These are phyloP conservation scores for Ophiostoma himal-ulmi DNA, from an alignment of 2,329 filamentous ascomycete genomes.

Conservation along the genomic window DNA sequence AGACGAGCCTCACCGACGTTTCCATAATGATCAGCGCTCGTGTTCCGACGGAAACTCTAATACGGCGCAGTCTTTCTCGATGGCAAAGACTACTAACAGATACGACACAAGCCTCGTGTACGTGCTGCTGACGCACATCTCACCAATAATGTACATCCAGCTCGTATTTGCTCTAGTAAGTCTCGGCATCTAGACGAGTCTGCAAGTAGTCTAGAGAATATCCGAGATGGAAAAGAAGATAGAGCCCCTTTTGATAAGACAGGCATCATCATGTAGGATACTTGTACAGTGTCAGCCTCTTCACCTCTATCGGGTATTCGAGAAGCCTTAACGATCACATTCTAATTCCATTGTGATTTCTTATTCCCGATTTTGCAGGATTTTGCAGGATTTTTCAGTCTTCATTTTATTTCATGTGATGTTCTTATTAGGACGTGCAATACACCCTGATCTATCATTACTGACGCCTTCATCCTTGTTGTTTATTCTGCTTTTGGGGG, in stretches of 20 bases:
- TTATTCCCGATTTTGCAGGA: not conserved
- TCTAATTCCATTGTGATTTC: no score
- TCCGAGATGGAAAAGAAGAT: no score
- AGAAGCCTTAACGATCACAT: no score
- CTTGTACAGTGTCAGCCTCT: no score
- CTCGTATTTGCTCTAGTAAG: not conserved
- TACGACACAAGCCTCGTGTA: slow-evolving; percentile 9
- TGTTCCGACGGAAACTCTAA: slow-evolving; percentile 1
- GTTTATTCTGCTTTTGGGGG: not conserved
- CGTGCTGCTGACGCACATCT: not conserved
- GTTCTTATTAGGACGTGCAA: slow-evolving; percentile 1
- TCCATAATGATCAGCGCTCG: not conserved
- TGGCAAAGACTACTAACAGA: not conserved
- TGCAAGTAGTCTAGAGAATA: no score
- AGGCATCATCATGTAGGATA: not conserved
- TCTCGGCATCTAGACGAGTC: not conserved
- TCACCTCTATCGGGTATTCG: no score
- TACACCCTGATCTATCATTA: not conserved
- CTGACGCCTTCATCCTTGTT: not conserved
- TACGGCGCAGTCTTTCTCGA: not conserved
- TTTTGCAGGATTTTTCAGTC: not conserved
- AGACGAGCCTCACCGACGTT: not conserved
- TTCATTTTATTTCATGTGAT: not conserved
- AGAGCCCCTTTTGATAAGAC: no score
- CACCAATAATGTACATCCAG: not conserved